Evolutionary conservation across 768 basidiomycete genomes (phyloP).

Genomic region (Russula earlei): DNA sequence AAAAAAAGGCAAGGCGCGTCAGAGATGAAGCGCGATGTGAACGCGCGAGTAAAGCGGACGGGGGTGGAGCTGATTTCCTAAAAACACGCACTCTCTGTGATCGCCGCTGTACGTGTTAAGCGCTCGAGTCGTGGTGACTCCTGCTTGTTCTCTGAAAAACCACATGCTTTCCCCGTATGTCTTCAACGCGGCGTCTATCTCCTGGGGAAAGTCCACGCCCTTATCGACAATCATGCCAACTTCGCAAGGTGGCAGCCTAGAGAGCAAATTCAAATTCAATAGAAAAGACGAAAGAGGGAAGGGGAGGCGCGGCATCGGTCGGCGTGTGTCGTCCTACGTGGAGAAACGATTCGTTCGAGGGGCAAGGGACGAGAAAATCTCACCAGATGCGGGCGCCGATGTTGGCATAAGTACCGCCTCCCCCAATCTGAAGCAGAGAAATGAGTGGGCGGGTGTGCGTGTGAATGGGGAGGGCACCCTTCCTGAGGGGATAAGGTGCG

Average conservation of each 20-base stretch:
- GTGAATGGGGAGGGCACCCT: slow-evolving; percentile 32
- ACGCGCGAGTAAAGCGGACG: background rate
- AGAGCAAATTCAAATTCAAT: background rate
- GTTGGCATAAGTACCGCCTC: slow-evolving; percentile 76
- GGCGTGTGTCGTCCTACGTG: background rate
- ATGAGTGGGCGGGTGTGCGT: background rate
- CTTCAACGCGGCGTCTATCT: slow-evolving; percentile 45
- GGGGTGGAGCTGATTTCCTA: background rate
- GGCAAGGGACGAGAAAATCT: background rate
- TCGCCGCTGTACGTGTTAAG: slow-evolving; percentile 71
- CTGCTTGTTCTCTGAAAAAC: slow-evolving; percentile 55
- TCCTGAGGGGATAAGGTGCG: slow-evolving; percentile 33
- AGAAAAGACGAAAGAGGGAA: too few relatives aligned
- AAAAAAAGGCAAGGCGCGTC: too few relatives aligned
- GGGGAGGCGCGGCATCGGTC: background rate
- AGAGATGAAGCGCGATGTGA: slow-evolving; percentile 2
- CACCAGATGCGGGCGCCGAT: slow-evolving; percentile 81
- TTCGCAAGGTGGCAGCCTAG: slow-evolving; percentile 53
- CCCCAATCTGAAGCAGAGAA: slow-evolving; percentile 61
- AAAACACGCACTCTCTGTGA: slow-evolving; percentile 44
- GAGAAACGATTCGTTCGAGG: background rate
- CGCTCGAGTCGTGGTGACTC: slow-evolving; percentile 55
- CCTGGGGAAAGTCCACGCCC: slow-evolving; percentile 63
- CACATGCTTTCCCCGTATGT: slow-evolving; percentile 69
- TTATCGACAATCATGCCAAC: slow-evolving; percentile 81